phyloP scores from a whole-genome alignment of 192 early-diverging fungal species.

The Jimgerdemannia flammicorona region DNA sequence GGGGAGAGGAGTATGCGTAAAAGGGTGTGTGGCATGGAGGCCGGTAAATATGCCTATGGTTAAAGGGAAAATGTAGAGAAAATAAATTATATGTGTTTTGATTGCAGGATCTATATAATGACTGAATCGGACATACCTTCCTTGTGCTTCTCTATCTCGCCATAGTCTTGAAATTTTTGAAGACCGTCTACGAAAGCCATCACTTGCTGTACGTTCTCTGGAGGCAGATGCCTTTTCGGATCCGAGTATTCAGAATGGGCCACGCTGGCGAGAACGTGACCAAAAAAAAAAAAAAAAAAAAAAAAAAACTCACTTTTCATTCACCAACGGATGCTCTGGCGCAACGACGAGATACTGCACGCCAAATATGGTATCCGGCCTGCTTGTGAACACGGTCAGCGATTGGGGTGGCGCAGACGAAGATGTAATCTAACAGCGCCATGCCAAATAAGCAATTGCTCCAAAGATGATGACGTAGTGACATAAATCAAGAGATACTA shows the following conservation, averaged over 20 bases:
- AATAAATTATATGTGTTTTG: not conserved
- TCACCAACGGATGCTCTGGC: constrained; percentile 47
- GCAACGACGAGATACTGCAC: constrained; percentile 70
- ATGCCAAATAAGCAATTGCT: constrained; percentile 4
- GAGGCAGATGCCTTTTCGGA: constrained; percentile 9
- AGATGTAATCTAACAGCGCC: not conserved
- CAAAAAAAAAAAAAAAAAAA: too few species aligned
- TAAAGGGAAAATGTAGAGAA: not conserved
- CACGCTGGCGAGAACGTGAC: not conserved
- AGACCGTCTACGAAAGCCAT: constrained; percentile 21
- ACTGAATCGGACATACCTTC: constrained; percentile 11
- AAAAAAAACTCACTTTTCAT: constrained; percentile 15
- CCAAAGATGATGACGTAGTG: not conserved
- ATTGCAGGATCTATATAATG: not conserved
- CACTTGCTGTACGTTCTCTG: constrained; percentile 16
- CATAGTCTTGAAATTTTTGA: constrained; percentile 21
- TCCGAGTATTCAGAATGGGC: too few species aligned
- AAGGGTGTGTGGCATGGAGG: constrained; percentile 58
- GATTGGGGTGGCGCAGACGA: not conserved
- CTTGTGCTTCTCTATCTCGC: constrained; percentile 29
- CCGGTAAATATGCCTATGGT: constrained; percentile 55
- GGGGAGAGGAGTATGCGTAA: constrained; percentile 53
- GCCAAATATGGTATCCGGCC: constrained; percentile 75
- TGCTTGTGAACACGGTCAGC: constrained; percentile 71
- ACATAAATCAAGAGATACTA: not conserved